Evolutionary conservation across 352 stramenopile genomes (phyloP).

Genomic region (Globisporangium iwayamae): DNA sequence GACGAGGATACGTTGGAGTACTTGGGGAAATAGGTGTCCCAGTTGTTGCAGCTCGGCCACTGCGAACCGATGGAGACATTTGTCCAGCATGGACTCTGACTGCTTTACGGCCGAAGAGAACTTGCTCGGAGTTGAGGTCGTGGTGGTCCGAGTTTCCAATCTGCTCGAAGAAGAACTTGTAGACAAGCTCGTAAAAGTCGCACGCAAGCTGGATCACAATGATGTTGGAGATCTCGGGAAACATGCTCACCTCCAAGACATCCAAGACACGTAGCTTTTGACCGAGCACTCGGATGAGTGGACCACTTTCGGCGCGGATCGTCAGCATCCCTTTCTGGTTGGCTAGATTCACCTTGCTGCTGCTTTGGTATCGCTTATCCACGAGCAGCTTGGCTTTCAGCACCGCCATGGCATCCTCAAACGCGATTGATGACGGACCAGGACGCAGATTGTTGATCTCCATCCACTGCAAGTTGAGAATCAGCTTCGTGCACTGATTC

Average conservation of each 20-base stretch:
- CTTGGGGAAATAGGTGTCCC: background rate
- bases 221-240: conserved; percentile 78
- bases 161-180: conserved; percentile 85
- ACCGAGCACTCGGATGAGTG: conserved; percentile 54
- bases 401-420: conserved; percentile 72
- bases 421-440: conserved; percentile 61
- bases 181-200: conserved; percentile 81
- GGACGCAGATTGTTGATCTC: conserved; percentile 82
- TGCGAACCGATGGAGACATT: conserved; percentile 1
- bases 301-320: conserved; percentile 69
- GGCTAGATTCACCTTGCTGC: conserved; percentile 18
- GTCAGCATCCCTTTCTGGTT: conserved; percentile 76
- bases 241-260: conserved; percentile 78
- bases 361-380: conserved; percentile 47
- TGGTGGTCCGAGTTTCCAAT: conserved; percentile 24
- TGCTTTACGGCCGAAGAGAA: conserved; percentile 56
- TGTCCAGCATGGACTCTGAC: background rate
- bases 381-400: conserved; percentile 68
- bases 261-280: conserved; percentile 74
- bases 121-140: conserved; percentile 40
- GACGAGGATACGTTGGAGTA: background rate
- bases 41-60: background rate
- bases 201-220: conserved; percentile 79
- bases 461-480: conserved; percentile 74
- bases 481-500: conserved; percentile 72